Evolutionary conservation across 495 filamentous ascomycete species (phyloP).

Genomic region (Tuber indicum): DNA sequence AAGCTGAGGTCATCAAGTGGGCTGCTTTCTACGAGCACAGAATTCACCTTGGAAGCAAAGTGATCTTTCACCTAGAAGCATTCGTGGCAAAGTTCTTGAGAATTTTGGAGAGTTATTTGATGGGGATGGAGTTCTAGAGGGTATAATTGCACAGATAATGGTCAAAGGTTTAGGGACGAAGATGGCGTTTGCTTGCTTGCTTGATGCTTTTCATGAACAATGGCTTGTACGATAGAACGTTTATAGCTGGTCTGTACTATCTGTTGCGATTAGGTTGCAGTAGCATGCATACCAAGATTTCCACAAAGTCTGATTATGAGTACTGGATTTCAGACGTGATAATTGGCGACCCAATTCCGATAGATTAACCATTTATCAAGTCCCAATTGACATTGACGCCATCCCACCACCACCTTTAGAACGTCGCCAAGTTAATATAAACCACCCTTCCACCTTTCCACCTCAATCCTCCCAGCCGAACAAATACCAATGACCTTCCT

Average conservation of each 20-base stretch:
- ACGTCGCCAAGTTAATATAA: neutral
- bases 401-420: neutral
- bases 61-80: constrained; percentile 95
- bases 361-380: neutral
- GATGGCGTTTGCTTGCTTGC: neutral
- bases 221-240: neutral
- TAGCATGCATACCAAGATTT: neutral
- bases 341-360: neutral
- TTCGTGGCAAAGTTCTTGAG: constrained; percentile 99
- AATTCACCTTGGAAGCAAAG: constrained; percentile 83
- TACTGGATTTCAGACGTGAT: neutral
- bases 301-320: neutral
- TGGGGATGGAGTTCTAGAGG: constrained; percentile 75
- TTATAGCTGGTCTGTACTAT: neutral
- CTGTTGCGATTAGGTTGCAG: neutral
- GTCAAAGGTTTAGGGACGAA: neutral
- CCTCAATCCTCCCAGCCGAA: neutral
- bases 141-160: constrained; percentile 5
- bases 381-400: neutral
- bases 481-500: neutral
- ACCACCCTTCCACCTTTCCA: neutral
- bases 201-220: constrained; percentile 3
- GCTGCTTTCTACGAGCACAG: constrained; percentile 95
- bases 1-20: constrained; percentile 90
- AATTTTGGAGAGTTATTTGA: constrained; percentile 83